phyloP scores from a whole-genome alignment of 176 grass and related monocot genomes.

The Aegilops speltoides region DNA sequence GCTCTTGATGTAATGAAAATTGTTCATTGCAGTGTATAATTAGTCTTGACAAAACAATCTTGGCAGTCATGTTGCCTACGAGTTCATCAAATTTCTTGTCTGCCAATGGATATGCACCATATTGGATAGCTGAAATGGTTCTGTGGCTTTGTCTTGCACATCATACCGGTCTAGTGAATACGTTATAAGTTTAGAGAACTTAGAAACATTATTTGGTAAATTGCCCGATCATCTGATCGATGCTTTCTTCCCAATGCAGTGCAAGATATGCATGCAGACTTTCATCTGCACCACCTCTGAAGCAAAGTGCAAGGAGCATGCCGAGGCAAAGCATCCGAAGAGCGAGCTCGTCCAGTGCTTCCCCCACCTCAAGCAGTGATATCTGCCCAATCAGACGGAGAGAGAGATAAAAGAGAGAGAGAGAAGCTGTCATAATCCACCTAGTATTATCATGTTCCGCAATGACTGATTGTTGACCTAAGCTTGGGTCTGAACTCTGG shows the following conservation, averaged over 20 bases:
- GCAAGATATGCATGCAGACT: constrained; percentile 99
- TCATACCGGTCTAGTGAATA: neutral
- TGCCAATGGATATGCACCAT: neutral
- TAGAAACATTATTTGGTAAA: neutral
- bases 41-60: neutral
- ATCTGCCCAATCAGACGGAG: neutral
- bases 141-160: neutral
- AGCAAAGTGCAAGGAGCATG: constrained; percentile 96
- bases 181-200: neutral
- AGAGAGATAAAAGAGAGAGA: constrained; percentile 26
- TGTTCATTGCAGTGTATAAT: neutral
- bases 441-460: constrained; percentile 49
- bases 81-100: neutral
- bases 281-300: constrained; percentile 99
- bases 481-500: constrained; percentile 41
- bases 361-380: constrained; percentile 68
- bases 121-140: neutral
- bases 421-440: constrained; percentile 38
- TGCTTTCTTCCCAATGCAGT: constrained; percentile 49
- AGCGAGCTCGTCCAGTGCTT: constrained; percentile 75
- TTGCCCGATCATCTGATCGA: neutral
- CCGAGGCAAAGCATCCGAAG: constrained; percentile 96
- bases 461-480: constrained; percentile 47
- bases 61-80: neutral
- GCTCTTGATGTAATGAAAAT: neutral